Evolutionary conservation across 2,329 filamentous ascomycete species (phyloP).

Genomic region (Venturia carpophila): DNA sequence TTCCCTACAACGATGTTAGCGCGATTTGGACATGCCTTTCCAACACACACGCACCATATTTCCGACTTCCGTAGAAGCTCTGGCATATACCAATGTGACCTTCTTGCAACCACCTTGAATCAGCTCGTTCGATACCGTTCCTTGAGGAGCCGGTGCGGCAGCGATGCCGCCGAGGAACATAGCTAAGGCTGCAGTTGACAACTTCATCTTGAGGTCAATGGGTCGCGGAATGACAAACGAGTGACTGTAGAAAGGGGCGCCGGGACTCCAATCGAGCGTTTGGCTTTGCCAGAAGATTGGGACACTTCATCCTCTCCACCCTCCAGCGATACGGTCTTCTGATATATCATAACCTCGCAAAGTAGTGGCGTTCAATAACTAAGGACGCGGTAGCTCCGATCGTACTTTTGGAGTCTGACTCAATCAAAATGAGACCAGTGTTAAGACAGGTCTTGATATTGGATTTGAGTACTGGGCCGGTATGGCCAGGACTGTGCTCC

Average conservation of each 20-base stretch:
- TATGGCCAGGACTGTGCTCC: neutral
- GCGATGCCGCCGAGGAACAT: neutral
- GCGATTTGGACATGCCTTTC: neutral
- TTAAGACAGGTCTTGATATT: neutral
- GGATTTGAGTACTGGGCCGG: neutral
- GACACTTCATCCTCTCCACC: no score
- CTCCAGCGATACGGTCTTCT: neutral
- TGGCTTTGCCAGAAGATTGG: neutral
- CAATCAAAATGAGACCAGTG: neutral
- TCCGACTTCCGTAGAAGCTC: slow-evolving; percentile 35
- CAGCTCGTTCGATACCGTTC: slow-evolving; percentile 31
- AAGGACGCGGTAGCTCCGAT: neutral
- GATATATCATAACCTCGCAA: slow-evolving; percentile 7
- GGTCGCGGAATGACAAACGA: slow-evolving; percentile 3
- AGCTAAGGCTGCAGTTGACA: neutral
- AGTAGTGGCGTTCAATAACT: neutral
- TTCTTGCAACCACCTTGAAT: slow-evolving; percentile 30
- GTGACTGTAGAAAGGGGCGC: slow-evolving; percentile 8
- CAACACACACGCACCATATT: slow-evolving; percentile 29
- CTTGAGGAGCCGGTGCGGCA: slow-evolving; percentile 12
- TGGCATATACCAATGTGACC: slow-evolving; percentile 36
- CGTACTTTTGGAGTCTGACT: neutral
- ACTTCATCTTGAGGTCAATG: slow-evolving; percentile 3
- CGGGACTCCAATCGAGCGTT: neutral
- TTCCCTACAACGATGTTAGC: slow-evolving; percentile 3